Conservation (phyloP, 176 grass and related monocot species). For the Aegilops longissima region DNA sequence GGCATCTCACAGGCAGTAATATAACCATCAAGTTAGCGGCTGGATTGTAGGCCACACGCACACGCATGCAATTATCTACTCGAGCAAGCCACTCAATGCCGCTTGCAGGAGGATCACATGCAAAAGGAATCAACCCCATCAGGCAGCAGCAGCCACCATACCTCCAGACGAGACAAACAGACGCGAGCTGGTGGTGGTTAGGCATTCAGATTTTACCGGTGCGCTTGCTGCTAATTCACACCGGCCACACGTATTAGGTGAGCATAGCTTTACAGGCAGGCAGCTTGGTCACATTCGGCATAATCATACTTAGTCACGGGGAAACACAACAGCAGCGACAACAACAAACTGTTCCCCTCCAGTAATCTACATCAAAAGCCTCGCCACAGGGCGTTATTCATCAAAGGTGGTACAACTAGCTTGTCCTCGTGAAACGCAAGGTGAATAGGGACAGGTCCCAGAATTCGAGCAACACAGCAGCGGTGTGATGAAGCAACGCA, state of each 20-base stretch:
- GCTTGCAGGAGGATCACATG: conserved; percentile 24
- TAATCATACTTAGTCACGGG: not conserved
- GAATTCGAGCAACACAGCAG: conserved; percentile 23
- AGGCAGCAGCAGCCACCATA: not conserved
- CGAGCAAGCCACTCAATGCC: not conserved
- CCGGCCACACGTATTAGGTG: not conserved
- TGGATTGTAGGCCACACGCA: not conserved
- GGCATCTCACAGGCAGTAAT: not conserved
- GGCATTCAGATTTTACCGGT: not conserved
- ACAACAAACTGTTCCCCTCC: not conserved
- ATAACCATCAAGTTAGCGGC: not conserved
- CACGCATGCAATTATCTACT: conserved; percentile 4
- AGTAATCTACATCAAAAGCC: conserved; percentile 32
- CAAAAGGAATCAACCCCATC: conserved; percentile 21
- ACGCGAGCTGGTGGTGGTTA: not conserved
- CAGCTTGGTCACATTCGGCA: not conserved
- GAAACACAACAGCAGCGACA: not conserved
- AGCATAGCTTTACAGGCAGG: not conserved
- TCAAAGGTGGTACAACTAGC: conserved; percentile 9
- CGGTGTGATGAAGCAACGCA: not conserved
- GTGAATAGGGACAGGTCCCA: conserved; percentile 31
- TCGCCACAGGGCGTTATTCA: conserved; percentile 36
- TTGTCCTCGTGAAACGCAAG: conserved; percentile 19
- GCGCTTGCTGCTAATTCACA: not conserved
- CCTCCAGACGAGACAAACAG: not conserved